Percentiles rank a stretch among this genome's conserved stretches.
Evolutionary conservation across 139 green algal species (phyloP).

Genomic region (Volvox reticuliferus): DNA sequence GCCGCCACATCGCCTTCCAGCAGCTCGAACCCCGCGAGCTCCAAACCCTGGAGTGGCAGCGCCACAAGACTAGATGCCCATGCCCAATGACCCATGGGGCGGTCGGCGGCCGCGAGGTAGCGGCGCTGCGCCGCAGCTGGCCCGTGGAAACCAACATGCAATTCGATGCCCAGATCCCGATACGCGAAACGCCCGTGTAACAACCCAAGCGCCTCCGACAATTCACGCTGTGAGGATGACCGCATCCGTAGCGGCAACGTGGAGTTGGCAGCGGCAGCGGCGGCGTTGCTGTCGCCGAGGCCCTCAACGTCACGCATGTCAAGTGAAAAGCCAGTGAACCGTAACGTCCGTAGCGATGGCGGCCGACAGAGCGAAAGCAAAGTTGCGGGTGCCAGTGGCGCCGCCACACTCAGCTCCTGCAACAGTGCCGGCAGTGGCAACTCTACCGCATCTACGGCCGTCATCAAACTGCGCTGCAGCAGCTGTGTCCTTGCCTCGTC

Average conservation of each 20-base stretch:
- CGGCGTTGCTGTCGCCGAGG: no score
- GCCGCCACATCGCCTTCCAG: background rate
- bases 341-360: background rate
- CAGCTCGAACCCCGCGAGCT: slow-evolving; percentile 23
- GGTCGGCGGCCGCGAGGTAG: background rate
- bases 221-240: background rate
- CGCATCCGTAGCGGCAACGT: background rate
- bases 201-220: background rate
- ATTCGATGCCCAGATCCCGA: slow-evolving; percentile 21
- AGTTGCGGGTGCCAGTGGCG: background rate
- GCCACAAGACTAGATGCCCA: background rate
- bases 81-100: background rate
- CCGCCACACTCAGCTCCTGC: background rate
- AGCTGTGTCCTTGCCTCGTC: no score
- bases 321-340: background rate
- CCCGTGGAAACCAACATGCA: slow-evolving; percentile 17
- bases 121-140: background rate
- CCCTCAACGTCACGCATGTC: background rate
- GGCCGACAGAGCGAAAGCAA: background rate
- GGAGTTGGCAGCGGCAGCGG: background rate
- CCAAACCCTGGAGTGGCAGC: slow-evolving; percentile 21
- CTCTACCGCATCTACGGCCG: no score
- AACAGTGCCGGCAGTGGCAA: background rate
- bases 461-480: background rate
- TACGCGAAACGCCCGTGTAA: background rate